A percentile compares a stretch with the other conserved stretches of the same genome.
phyloP scores from a whole-genome alignment of 768 basidiomycete genomes.

The Tricholoma furcatifolium region DNA sequence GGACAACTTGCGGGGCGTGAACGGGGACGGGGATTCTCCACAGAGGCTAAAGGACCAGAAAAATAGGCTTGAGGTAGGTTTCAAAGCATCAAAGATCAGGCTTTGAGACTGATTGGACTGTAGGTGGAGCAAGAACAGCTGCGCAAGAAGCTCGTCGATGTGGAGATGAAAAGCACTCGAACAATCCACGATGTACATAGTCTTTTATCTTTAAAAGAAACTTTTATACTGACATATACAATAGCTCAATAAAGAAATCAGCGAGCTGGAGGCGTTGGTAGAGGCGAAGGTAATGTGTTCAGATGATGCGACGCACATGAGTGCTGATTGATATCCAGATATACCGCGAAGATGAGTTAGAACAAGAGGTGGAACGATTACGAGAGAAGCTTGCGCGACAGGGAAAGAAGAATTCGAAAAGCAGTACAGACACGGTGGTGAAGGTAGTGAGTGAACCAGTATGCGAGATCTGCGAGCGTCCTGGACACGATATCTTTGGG shows the following conservation, averaged over 20 bases:
- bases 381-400: conserved; percentile 69
- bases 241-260: conserved; percentile 88
- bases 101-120: neutral
- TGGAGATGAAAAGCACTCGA: conserved; percentile 75
- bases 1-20: conserved; percentile 9
- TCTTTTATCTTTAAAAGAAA: neutral
- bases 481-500: conserved; percentile 84
- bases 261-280: conserved; percentile 89
- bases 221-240: neutral
- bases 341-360: conserved; percentile 90
- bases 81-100: neutral
- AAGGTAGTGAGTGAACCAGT: conserved; percentile 37
- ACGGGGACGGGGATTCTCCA: conserved; percentile 40
- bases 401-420: conserved; percentile 55
- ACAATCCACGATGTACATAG: conserved; percentile 59
- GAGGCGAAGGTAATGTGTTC: conserved; percentile 74
- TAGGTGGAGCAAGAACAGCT: conserved; percentile 69
- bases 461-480: conserved; percentile 86
- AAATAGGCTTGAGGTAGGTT: conserved; percentile 50
- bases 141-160: conserved; percentile 64
- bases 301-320: neutral
- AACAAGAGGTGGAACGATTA: conserved; percentile 75
- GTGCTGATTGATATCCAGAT: conserved; percentile 46
- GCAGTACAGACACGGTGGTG: conserved; percentile 32
- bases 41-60: conserved; percentile 51